Evolutionary conservation across 2,329 filamentous ascomycete genomes (phyloP).

Genomic region (Nigrospora oryzae): DNA sequence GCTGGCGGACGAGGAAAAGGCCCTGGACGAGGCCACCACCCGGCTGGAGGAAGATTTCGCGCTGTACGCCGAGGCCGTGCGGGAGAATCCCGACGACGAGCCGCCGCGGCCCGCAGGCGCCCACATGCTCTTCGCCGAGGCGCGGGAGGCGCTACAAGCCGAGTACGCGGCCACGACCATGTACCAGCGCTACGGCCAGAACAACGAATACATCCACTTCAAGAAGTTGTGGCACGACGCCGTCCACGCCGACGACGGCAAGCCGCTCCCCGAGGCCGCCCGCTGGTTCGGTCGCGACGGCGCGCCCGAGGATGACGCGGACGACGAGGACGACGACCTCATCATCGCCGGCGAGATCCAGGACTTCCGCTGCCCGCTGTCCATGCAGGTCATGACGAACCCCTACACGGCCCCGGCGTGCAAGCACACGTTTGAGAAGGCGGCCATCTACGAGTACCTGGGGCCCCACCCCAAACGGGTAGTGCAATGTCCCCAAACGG

Average conservation of each 20-base stretch:
- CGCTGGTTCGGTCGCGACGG: conserved; percentile 42
- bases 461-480: conserved; percentile 17
- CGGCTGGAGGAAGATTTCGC: conserved; percentile 15
- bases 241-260: conserved; percentile 36
- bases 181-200: conserved; percentile 40
- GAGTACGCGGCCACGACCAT: conserved; percentile 33
- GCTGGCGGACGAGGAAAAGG: conserved; percentile 36
- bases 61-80: conserved; percentile 11
- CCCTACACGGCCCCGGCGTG: conserved; percentile 61
- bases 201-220: conserved; percentile 54
- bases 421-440: conserved; percentile 64
- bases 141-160: conserved; percentile 25
- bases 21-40: conserved; percentile 27
- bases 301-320: conserved; percentile 23
- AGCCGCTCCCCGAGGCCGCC: conserved; percentile 42
- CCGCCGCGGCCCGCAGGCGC: conserved; percentile 20
- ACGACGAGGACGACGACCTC: conserved; percentile 60
- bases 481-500: conserved; percentile 55
- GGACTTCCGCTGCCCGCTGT: conserved; percentile 63
- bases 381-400: conserved; percentile 53
- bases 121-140: conserved; percentile 23
- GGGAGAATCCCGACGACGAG: conserved; percentile 12
- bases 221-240: conserved; percentile 50
- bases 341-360: conserved; percentile 55
- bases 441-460: conserved; percentile 50